Evolutionary conservation across 2,329 filamentous ascomycete genomes (phyloP).

Genomic region (Ophiocordyceps sinensis): DNA sequence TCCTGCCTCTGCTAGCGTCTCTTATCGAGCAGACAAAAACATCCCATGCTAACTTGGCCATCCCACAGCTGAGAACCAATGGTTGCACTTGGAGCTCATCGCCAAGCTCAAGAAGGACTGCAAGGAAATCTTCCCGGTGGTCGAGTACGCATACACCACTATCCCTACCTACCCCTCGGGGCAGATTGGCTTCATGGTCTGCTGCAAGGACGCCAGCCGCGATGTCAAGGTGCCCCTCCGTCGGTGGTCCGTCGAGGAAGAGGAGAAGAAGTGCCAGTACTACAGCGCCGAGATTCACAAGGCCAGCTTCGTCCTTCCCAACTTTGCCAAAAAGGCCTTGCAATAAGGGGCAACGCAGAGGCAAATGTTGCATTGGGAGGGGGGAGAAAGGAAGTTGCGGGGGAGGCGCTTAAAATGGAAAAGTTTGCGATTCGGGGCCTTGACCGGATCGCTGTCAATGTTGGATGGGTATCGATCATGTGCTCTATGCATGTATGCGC

Average conservation of each 20-base stretch:
- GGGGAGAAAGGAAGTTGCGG: too few species aligned
- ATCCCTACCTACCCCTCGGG: constrained; percentile 98
- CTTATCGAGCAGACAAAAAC: neutral
- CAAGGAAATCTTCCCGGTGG: constrained; percentile 92
- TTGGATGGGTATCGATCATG: too few species aligned
- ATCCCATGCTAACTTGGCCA: neutral
- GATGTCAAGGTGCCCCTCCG: constrained; percentile 79
- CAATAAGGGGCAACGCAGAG: constrained; percentile 23
- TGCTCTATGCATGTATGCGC: too few species aligned
- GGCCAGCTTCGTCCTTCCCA: constrained; percentile 85
- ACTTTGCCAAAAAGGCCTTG: constrained; percentile 72
- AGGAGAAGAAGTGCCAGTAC: constrained; percentile 87
- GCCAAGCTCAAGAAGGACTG: constrained; percentile 91
- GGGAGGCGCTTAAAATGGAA: too few species aligned
- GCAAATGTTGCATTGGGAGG: too few species aligned
- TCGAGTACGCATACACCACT: constrained; percentile 97
- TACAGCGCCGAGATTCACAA: constrained; percentile 96
- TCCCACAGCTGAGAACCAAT: constrained; percentile 84
- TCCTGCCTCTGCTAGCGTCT: neutral
- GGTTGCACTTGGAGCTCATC: constrained; percentile 93
- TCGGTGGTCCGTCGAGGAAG: constrained; percentile 70
- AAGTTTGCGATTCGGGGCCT: too few species aligned
- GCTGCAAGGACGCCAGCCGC: constrained; percentile 79
- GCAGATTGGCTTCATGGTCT: constrained; percentile 99
- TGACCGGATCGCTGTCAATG: too few species aligned